Evolutionary conservation across 352 stramenopile genomes (phyloP), one percentile per base, ranked within the genome.

Genomic region (Phytophthora quininea): DNA sequence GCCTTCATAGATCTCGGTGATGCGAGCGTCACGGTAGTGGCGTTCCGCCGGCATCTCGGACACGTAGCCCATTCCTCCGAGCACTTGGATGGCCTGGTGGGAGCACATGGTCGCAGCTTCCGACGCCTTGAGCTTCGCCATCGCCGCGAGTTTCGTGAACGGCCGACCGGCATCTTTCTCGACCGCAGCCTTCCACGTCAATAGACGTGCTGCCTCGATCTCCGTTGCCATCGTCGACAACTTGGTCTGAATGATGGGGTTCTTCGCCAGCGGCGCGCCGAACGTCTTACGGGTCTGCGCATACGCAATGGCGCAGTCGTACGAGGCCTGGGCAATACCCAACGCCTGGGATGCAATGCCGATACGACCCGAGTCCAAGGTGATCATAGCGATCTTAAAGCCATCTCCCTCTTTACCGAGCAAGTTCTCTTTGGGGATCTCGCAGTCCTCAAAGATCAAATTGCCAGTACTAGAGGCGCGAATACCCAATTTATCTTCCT

Each of bases 401-500:
- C 91, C 91, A 55, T 95, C 85, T 47, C 91, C 91, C 48, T 86
- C 75, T 63, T 92, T 90, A 53, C 91, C 91, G 12, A 97, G 69
- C 50, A 97, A 43, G 58, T 90, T 95, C 37, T 89, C 80, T 67
- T 97, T 97, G 6, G 97, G 95, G 55, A 99, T 90, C 33, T 91
- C 80, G 51, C 87, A 91, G 70, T 98, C 88, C 53, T 99, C 97
- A 50, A 99, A 96, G 66, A 98, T 99, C 35, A 99, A 79, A 69
- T 99, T 98, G 29, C 91, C 86, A 3, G 97, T 99, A n/a, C 93
- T 98, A 27, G 95, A 98, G 24, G 85, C 97, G 11, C 96, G 84
- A 53, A 99, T 99, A n/a, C 97, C 97, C 15, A 99, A 78, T 70
- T 99, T 99, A 71, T 99, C 97, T 74, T 99, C 97, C 69, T 98